Conservation (phyloP, 306 rosid species). For the Dalbergia cochinchinensis region DNA sequence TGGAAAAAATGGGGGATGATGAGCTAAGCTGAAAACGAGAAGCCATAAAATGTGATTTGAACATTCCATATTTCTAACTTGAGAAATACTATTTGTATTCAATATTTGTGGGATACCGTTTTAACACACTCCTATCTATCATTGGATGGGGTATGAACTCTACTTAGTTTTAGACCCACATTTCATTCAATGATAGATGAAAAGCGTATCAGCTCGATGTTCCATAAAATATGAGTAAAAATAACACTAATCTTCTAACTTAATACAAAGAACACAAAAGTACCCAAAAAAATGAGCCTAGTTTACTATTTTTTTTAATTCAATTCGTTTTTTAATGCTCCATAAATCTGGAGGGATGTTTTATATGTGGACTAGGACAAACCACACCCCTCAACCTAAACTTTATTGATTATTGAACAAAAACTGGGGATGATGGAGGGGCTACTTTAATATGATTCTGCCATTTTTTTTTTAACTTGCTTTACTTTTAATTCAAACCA, state of each 20-base stretch:
- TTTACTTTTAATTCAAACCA: not conserved
- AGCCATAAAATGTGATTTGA: not conserved
- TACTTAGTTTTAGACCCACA: too few relatives aligned
- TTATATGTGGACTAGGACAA: too few relatives aligned
- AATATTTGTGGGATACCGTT: too few relatives aligned
- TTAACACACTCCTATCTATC: too few relatives aligned
- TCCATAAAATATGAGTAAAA: too few relatives aligned
- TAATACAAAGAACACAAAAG: not conserved
- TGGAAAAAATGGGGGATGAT: not conserved
- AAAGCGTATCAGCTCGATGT: too few relatives aligned
- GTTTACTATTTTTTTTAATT: not conserved
- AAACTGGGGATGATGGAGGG: not conserved
- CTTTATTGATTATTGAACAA: not conserved
- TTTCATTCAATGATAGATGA: too few relatives aligned
- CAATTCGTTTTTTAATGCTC: not conserved
- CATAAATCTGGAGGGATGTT: too few relatives aligned
- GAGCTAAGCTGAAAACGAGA: not conserved
- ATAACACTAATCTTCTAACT: too few relatives aligned
- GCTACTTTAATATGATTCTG: not conserved
- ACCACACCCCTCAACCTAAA: too few relatives aligned
- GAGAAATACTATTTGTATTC: too few relatives aligned
- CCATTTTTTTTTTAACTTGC: not conserved
- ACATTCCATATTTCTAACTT: not conserved
- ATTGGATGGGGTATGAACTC: too few relatives aligned
- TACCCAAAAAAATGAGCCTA: not conserved